Base-by-base conservation (phyloP, 345 rosid species). In the Triadica sebifera region DNA sequence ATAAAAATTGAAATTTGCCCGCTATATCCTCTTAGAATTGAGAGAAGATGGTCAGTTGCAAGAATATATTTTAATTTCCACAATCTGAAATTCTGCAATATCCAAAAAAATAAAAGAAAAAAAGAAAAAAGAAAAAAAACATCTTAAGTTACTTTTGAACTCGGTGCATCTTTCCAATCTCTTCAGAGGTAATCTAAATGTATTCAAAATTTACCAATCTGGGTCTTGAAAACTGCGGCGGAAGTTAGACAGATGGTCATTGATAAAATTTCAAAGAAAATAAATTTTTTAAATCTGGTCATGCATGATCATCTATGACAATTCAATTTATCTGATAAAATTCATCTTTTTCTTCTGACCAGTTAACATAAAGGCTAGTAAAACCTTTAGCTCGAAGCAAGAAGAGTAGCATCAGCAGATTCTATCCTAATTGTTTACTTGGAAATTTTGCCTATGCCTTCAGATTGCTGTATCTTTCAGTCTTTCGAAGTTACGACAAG, bases 401-500 rank as follows among this genome's bases (percentile, higher is more conserved):
- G 38, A 22, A 0, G 13, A 53, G 20, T 19, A 43, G 47, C 12
- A n/a, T 5, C 4, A 4, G 46, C 10, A 73, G 15, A 24, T 1
- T 29, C 65, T 41, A n/a, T 20, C 8, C 29, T 10, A 50, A 29
- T 24, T 19, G 8, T 70, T 65, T 37, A 43, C 43, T 55, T 43
- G 29, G 56, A 66, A 47, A 8, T 8, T 41, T 46, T 12, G 16
- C 9, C 58, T 24, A 16, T 12, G 29, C 70, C 57, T 56, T 52
- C 38, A 34, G 38, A 53, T 51, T 57, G 66, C 59, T 58, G 22
- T 50, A 45, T 15, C 75, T 72, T 45, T 86, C 80, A 93, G 78
- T 93, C 98, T 78, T 91, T 91, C 16, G 98, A 90, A 13, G 98
- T 93, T 82, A 93, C 87, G 61, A 91, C 97, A 2, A 93, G 90